These are phyloP conservation scores for Lactarius akahatsu DNA, from an alignment of 768 basidiomycete genomes.

Conservation along the genomic window DNA sequence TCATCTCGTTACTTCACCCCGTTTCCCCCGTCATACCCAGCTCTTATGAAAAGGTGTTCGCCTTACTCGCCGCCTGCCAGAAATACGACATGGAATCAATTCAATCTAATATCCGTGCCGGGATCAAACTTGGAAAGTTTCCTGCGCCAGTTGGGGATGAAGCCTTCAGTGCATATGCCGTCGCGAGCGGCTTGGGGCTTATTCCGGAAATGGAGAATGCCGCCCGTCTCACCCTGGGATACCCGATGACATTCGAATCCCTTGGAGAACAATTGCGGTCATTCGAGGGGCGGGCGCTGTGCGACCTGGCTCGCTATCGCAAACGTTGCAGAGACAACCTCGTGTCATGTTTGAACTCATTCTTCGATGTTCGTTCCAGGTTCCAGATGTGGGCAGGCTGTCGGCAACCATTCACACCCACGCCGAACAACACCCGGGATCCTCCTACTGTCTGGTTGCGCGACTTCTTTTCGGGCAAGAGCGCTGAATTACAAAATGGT, in stretches of 20 bases:
- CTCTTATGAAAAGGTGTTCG: background rate
- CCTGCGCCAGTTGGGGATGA: background rate
- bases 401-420: background rate
- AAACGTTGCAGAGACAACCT: background rate
- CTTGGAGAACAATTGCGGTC: background rate
- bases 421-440: background rate
- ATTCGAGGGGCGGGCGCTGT: background rate
- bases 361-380: background rate
- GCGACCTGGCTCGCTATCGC: background rate
- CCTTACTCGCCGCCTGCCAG: constrained; percentile 1
- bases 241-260: background rate
- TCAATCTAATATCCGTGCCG: background rate
- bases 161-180: background rate
- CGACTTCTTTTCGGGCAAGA: constrained; percentile 5
- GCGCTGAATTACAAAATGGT: background rate
- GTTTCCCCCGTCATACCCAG: background rate
- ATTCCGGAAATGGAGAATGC: background rate
- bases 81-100: background rate
- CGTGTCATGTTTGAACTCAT: background rate
- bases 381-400: constrained; percentile 1
- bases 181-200: background rate
- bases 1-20: background rate
- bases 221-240: background rate
- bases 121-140: background rate
- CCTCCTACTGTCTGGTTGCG: background rate